Conservation (phyloP, 2,329 filamentous ascomycete species). For the Bretziella fagacearum region DNA sequence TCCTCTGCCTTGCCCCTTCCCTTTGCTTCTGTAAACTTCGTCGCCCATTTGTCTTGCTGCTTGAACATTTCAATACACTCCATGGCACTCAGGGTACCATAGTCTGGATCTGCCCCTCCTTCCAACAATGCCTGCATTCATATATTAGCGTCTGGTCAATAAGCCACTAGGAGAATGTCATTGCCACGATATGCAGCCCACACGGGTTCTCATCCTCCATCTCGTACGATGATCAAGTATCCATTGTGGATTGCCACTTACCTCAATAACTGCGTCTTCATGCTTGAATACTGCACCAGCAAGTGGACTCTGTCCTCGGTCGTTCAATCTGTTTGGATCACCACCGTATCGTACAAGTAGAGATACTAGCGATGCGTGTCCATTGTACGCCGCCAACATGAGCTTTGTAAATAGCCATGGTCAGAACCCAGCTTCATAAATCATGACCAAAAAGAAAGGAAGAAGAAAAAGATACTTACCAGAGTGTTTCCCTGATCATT, state of each 20-base stretch:
- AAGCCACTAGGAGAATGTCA: neutral
- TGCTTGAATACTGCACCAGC: constrained; percentile 60
- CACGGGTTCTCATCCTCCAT: neutral
- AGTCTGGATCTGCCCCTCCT: constrained; percentile 37
- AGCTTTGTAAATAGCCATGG: too few species aligned
- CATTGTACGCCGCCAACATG: constrained; percentile 58
- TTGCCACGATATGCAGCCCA: neutral
- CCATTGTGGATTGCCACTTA: constrained; percentile 18
- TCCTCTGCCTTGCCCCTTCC: constrained; percentile 28
- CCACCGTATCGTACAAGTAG: constrained; percentile 45
- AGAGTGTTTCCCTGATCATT: constrained; percentile 60
- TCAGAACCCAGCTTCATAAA: neutral
- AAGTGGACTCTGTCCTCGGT: constrained; percentile 49
- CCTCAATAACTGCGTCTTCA: constrained; percentile 45
- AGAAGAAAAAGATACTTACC: constrained; percentile 23
- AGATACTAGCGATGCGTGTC: constrained; percentile 41
- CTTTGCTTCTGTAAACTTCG: constrained; percentile 31
- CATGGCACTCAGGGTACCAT: constrained; percentile 32
- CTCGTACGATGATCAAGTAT: neutral
- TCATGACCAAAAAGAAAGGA: neutral
- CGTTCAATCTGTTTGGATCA: constrained; percentile 52
- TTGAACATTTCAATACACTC: constrained; percentile 35
- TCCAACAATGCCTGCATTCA: constrained; percentile 27
- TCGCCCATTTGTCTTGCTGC: constrained; percentile 33
- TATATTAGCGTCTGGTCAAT: neutral